Conservation (phyloP, 2,329 filamentous ascomycete species). For the Botrytis byssoidea region DNA sequence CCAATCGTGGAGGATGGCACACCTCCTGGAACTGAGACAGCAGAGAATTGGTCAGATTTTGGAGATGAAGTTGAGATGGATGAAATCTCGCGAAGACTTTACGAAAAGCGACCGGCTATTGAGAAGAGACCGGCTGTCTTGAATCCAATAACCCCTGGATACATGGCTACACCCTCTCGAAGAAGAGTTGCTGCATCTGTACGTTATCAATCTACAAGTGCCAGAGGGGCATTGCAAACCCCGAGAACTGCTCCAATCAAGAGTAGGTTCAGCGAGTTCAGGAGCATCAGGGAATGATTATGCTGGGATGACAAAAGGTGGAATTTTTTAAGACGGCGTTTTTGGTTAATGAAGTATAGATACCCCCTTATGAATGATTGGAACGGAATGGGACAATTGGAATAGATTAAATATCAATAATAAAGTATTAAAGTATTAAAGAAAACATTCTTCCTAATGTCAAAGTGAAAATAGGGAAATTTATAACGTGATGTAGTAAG, state of each 20-base stretch:
- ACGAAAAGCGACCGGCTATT: conserved; percentile 23
- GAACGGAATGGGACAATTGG: not conserved
- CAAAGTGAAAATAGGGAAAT: not conserved
- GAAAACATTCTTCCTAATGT: not conserved
- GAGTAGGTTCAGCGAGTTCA: conserved; percentile 37
- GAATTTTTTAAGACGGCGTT: not conserved
- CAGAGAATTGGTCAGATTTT: conserved; percentile 37
- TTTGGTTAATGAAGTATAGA: not conserved
- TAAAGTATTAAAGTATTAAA: not conserved
- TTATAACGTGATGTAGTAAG: not conserved
- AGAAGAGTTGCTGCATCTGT: conserved; percentile 44
- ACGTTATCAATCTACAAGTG: conserved; percentile 45
- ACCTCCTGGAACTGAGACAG: conserved; percentile 26
- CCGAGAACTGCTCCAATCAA: conserved; percentile 44
- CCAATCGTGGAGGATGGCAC: conserved; percentile 22
- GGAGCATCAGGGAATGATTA: not conserved
- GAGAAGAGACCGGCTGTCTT: not conserved
- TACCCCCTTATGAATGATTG: not conserved
- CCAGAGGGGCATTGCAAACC: conserved; percentile 41
- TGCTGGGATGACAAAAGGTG: not conserved
- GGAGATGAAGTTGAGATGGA: conserved; percentile 33
- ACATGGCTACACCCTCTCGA: conserved; percentile 33
- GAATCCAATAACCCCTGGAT: conserved; percentile 27
- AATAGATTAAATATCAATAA: not conserved
- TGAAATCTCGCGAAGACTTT: conserved; percentile 28